Percentiles rank a stretch among this genome's conserved stretches.
These are phyloP conservation scores for Citrullus amarus DNA, from an alignment of 306 rosid genomes.

Conservation along the genomic window DNA sequence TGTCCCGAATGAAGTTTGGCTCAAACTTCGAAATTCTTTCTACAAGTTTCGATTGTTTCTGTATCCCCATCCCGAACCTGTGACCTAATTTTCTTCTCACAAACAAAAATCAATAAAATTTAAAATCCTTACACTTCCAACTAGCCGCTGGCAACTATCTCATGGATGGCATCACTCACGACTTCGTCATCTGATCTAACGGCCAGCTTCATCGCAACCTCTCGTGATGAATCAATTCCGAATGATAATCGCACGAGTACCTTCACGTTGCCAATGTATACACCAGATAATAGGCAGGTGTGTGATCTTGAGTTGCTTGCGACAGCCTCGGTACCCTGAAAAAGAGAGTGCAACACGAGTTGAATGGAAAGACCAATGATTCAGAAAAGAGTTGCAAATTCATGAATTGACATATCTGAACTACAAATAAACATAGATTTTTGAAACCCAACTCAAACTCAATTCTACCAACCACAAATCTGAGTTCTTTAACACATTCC, in stretches of 20 bases:
- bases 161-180: constrained; percentile 79
- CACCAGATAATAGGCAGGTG: constrained; percentile 67
- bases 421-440: background rate
- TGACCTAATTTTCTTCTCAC: background rate
- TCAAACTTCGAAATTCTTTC: constrained; percentile 1
- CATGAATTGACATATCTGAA: background rate
- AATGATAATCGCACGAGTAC: constrained; percentile 79
- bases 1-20: background rate
- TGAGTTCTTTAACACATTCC: background rate
- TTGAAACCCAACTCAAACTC: background rate
- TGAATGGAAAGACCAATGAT: background rate
- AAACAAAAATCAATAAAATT: background rate
- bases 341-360: background rate
- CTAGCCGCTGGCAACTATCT: constrained; percentile 91
- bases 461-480: background rate
- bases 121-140: background rate
- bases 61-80: constrained; percentile 1
- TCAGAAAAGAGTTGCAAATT: background rate
- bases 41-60: background rate
- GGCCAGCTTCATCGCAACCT: constrained; percentile 87
- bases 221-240: constrained; percentile 79
- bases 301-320: constrained; percentile 92
- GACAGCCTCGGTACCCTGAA: constrained; percentile 80
- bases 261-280: constrained; percentile 67
- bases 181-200: constrained; percentile 71